Evolutionary conservation across 1,284 basidiomycete genomes (phyloP), one percentile per base, ranked within the genome.

Genomic region (Cryptococcus sp.): DNA sequence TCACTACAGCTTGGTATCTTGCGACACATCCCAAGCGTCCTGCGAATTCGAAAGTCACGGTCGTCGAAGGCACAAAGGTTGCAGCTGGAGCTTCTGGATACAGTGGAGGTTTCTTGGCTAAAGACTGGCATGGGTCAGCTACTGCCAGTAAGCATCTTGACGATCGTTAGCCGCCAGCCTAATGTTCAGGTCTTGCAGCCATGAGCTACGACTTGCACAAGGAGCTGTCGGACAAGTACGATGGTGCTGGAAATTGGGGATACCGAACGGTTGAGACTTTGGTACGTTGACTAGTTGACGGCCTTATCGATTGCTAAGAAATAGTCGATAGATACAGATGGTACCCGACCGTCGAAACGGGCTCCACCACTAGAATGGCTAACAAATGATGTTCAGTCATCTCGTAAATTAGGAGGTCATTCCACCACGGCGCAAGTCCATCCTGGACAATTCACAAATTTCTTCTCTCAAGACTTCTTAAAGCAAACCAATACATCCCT

Each of bases 21-120:
- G 49, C 66, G 25, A 64, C 57, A 32, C 64, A 61, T 23, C 56
- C 67, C 11, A 45, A 57, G 16, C 57, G 61, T 4, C 51, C 55
- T 10, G 40, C 62, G 41, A 63, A n/a, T 85, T 87, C 78, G 24
- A 57, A 54, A 19, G 68, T 79, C 49, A 78, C 76, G 1, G 70
- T 97, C 5, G 71, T 96, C 46, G 92, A 97, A 74, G 85, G 88
- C 2, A 88, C 85, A 1, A 69, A 64, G 4, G 73, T 82, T 13
- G 82, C 81, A 0, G 75, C 79, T 5, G 83, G 74, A 0, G 89
- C 91, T 1, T 88, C 85, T 0, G 92, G 92, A 4, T 94, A 94
- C 69, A 87, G 89, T 0, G 92, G 91, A 2, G 92, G 92, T 0
- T 84, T 97, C n/a, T 80, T 97, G 21, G 91, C 92, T 0, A 80